phyloP scores from a whole-genome alignment of 2,329 filamentous ascomycete species.

The Exophiala oligosperma region DNA sequence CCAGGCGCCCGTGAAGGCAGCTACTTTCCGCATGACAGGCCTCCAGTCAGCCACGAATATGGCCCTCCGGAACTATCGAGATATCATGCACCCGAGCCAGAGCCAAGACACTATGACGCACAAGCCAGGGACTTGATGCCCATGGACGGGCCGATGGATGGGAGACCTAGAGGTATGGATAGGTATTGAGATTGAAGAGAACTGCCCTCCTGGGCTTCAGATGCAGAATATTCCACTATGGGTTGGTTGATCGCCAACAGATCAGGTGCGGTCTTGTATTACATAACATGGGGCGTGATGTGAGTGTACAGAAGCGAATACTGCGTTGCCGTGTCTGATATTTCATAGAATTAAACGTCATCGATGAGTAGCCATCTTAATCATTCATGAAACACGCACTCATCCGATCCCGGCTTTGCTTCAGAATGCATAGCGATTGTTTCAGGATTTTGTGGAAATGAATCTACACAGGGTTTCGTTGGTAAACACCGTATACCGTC shows the following conservation, averaged over 20 bases:
- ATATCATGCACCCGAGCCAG: conserved; percentile 27
- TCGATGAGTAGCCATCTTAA: neutral
- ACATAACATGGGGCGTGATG: neutral
- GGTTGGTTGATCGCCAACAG: neutral
- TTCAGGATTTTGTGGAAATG: neutral
- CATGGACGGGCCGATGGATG: conserved; percentile 18
- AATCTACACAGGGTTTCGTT: neutral
- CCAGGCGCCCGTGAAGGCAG: conserved; percentile 45
- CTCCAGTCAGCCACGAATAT: conserved; percentile 20
- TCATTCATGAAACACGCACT: conserved; percentile 12
- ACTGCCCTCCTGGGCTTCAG: neutral
- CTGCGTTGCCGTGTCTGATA: neutral
- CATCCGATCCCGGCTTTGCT: neutral
- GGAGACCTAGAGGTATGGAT: conserved; percentile 22
- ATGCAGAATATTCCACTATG: neutral
- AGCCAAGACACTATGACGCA: conserved; percentile 23
- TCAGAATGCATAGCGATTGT: neutral
- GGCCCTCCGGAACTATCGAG: conserved; percentile 22
- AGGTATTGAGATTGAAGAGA: conserved; percentile 23
- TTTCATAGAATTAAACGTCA: neutral
- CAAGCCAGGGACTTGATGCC: conserved; percentile 25
- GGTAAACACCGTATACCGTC: neutral
- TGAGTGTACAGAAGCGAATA: neutral
- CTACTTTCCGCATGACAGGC: conserved; percentile 34
- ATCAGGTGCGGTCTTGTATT: neutral